Conservation (phyloP, 108 stramenopile species). For the Cyclotella cryptica region DNA sequence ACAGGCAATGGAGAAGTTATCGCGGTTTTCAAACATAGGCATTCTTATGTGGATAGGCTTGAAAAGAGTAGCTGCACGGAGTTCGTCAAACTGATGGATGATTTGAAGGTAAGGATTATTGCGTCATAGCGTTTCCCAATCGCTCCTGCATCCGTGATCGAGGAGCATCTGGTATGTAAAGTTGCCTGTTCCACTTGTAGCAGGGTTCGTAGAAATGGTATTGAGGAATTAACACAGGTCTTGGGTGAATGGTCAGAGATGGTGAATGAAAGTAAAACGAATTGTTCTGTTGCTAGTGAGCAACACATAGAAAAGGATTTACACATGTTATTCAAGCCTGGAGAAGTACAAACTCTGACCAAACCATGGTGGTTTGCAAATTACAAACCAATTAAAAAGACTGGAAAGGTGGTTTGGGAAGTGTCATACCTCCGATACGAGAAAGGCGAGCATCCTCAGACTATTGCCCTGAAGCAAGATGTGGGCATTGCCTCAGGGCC, state of each 20-base stretch:
- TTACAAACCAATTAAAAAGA: slow-evolving; percentile 80
- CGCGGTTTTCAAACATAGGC: slow-evolving; percentile 70
- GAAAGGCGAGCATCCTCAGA: too few species aligned
- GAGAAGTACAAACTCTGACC: too few species aligned
- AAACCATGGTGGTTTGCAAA: slow-evolving; percentile 69
- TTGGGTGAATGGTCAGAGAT: not conserved
- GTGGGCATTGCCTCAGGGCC: slow-evolving; percentile 59
- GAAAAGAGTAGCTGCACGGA: slow-evolving; percentile 50
- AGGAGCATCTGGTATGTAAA: slow-evolving; percentile 62
- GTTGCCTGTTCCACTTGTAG: slow-evolving; percentile 71
- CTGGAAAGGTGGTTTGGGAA: slow-evolving; percentile 77
- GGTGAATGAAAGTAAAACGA: too few species aligned
- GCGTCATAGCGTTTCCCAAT: slow-evolving; percentile 59
- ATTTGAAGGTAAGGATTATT: too few species aligned
- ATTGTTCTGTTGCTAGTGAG: slow-evolving; percentile 9
- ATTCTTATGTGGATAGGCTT: slow-evolving; percentile 54
- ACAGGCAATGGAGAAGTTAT: slow-evolving; percentile 78
- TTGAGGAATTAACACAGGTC: too few species aligned
- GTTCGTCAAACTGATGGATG: slow-evolving; percentile 50
- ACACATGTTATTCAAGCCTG: too few species aligned
- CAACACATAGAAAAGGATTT: not conserved
- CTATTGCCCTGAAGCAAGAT: slow-evolving; percentile 69
- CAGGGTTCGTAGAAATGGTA: too few species aligned
- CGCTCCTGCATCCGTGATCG: slow-evolving; percentile 74
- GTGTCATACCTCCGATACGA: slow-evolving; percentile 66